A percentile compares a stretch with the other conserved stretches of the same genome.
Conservation (phyloP, 805 yeast species). For the Yarrowia porcina region DNA sequence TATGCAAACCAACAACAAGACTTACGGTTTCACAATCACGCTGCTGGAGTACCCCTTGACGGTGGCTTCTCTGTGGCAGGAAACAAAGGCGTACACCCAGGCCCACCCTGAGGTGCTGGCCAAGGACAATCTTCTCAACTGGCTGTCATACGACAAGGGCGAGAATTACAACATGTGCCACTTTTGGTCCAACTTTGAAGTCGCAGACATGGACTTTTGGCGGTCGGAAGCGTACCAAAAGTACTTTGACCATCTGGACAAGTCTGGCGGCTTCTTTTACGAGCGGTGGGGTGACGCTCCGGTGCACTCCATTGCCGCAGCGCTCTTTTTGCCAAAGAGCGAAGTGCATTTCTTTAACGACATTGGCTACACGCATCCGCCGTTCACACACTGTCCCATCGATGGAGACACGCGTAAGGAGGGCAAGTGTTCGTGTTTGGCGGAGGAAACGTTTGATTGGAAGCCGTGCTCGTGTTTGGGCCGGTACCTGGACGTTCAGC, state of each 20-base stretch:
- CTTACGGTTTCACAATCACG: conserved; percentile 65
- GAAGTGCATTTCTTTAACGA: conserved; percentile 67
- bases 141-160: conserved; percentile 62
- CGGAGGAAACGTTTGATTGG: conserved; percentile 36
- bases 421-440: conserved; percentile 53
- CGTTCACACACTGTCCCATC: conserved; percentile 63
- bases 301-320: conserved; percentile 70
- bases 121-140: conserved; percentile 55
- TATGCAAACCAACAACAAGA: conserved; percentile 53
- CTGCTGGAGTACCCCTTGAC: conserved; percentile 61
- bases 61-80: conserved; percentile 61
- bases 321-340: conserved; percentile 52
- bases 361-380: conserved; percentile 64
- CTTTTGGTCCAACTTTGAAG: conserved; percentile 76
- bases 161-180: conserved; percentile 69
- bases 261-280: conserved; percentile 69
- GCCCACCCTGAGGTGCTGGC: conserved; percentile 51
- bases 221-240: conserved; percentile 52
- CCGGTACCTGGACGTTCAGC: conserved; percentile 22
- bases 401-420: conserved; percentile 42
- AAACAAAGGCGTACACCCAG: conserved; percentile 47
- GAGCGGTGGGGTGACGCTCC: conserved; percentile 94
- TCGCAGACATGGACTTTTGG: conserved; percentile 65
- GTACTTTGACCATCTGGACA: conserved; percentile 59
- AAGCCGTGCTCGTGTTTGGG: conserved; percentile 36